These are phyloP conservation scores for Penicillium herquei DNA, from an alignment of 495 filamentous ascomycete species.

Conservation along the genomic window DNA sequence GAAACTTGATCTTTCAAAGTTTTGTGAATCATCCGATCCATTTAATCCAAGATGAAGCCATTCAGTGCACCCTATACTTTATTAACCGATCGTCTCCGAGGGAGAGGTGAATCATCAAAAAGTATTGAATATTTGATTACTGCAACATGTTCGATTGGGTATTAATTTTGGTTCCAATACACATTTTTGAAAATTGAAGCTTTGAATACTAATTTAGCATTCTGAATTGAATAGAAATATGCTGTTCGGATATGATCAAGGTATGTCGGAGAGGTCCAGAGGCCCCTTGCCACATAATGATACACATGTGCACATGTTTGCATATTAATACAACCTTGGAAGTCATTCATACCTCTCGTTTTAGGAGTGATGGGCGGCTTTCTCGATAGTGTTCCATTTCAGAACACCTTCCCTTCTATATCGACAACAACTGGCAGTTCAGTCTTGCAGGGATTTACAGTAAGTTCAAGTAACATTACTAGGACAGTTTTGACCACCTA, in stretches of 20 bases:
- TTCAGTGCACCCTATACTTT: neutral
- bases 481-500: too few relatives aligned
- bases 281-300: too few relatives aligned
- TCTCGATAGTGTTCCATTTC: neutral
- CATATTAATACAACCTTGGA: too few relatives aligned
- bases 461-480: too few relatives aligned
- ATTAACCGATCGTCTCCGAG: neutral
- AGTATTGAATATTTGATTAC: constrained; percentile 7
- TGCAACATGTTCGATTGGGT: constrained; percentile 5
- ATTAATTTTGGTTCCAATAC: too few relatives aligned
- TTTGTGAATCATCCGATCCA: neutral
- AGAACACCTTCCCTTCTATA: neutral
- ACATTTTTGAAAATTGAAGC: neutral
- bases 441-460: neutral
- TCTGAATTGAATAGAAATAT: neutral
- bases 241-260: constrained; percentile 1
- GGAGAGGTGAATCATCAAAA: neutral
- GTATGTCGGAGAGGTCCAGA: too few relatives aligned
- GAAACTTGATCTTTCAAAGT: neutral
- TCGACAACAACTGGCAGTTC: neutral
- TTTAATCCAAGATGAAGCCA: neutral
- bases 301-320: too few relatives aligned
- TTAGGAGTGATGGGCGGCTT: neutral
- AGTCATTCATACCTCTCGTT: neutral
- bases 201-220: neutral